Conservation (phyloP, 371 early-diverging fungal genomes). For the Mortierella sp. region DNA sequence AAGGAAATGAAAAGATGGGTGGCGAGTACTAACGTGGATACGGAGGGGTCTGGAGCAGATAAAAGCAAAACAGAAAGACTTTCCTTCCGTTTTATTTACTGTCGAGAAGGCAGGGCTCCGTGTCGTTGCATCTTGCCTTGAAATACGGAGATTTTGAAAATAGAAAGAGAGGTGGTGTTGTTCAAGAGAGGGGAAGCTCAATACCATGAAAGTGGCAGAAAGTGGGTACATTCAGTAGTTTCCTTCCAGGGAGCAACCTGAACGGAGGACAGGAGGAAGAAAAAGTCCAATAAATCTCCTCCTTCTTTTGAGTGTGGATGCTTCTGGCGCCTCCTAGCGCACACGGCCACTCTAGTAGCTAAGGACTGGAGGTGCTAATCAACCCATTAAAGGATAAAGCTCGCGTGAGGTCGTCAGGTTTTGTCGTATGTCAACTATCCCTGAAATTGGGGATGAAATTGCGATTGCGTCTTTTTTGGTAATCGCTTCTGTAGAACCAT, state of each 20-base stretch:
- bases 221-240: too few relatives aligned
- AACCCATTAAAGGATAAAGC: neutral
- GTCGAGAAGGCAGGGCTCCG: too few relatives aligned
- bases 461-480: neutral
- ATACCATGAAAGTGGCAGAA: too few relatives aligned
- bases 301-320: neutral
- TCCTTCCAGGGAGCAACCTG: too few relatives aligned
- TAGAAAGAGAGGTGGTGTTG: too few relatives aligned
- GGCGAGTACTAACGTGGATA: too few relatives aligned
- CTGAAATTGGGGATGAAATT: neutral
- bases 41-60: too few relatives aligned
- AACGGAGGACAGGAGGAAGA: neutral
- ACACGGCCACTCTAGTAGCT: neutral
- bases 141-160: too few relatives aligned
- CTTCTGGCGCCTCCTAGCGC: constrained; percentile 4
- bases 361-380: neutral
- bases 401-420: neutral
- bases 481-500: neutral
- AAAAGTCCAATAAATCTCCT: constrained; percentile 1
- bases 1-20: neutral
- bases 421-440: neutral
- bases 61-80: too few relatives aligned
- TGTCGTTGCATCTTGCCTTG: too few relatives aligned
- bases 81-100: too few relatives aligned
- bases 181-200: neutral